phyloP scores from a whole-genome alignment of 148 eudicot species.

The Limonium bicolor region DNA sequence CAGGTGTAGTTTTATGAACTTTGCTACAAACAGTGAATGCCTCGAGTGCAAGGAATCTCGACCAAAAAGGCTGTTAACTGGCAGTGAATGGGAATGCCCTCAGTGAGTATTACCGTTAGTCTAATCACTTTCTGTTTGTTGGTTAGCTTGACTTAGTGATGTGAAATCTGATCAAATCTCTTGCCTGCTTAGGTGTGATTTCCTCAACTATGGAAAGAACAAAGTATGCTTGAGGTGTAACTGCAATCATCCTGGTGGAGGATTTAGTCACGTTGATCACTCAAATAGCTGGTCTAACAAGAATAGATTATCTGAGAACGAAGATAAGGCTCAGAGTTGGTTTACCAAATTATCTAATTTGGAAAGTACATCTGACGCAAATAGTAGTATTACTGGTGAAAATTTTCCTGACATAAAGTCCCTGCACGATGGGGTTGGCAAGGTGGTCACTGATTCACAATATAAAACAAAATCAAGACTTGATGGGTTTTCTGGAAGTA shows the following conservation, averaged over 20 bases:
- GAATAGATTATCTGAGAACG: conserved; percentile 21
- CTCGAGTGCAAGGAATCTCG: conserved; percentile 65
- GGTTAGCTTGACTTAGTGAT: no score
- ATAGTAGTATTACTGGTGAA: conserved; percentile 16
- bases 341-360: conserved; percentile 30
- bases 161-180: no score
- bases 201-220: conserved; percentile 63
- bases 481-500: conserved; percentile 4
- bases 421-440: conserved; percentile 23
- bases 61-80: conserved; percentile 50
- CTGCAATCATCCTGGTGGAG: conserved; percentile 42
- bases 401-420: conserved; percentile 32
- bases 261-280: conserved; percentile 7
- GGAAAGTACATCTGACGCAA: conserved; percentile 24
- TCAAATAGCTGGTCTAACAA: conserved; percentile 10
- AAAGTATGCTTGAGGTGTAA: conserved; percentile 62
- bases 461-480: conserved; percentile 9
- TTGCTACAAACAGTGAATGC: conserved; percentile 61
- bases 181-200: conserved; percentile 58
- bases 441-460: conserved; percentile 16
- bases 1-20: conserved; percentile 90
- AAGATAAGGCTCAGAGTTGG: conserved; percentile 40
- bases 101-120: conserved; percentile 47
- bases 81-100: conserved; percentile 95
- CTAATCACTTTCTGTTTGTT: neutral